These are phyloP conservation scores for Yamadazyma buinensis DNA, from an alignment of 1,139 yeast genomes.

Conservation along the genomic window DNA sequence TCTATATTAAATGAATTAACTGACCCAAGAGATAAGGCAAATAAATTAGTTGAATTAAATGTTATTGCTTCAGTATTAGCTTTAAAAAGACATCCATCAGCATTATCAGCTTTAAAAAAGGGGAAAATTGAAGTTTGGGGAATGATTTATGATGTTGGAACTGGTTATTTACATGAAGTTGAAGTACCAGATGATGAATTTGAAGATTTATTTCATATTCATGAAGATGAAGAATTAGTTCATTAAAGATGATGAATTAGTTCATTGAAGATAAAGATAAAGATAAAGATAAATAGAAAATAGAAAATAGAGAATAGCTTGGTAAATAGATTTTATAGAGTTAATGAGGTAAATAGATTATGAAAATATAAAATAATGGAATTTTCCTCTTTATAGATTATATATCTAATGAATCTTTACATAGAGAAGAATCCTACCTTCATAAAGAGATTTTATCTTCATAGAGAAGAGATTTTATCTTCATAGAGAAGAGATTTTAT, in stretches of 20 bases:
- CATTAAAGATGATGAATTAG: constrained; percentile 9
- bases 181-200: constrained; percentile 53
- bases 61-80: constrained; percentile 59
- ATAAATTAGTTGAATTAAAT: constrained; percentile 73
- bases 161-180: constrained; percentile 62
- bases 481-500: no score
- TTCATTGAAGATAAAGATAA: no score
- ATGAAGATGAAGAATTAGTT: constrained; percentile 31
- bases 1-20: constrained; percentile 35
- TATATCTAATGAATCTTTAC: no score
- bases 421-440: no score
- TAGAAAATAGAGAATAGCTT: neutral
- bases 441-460: no score
- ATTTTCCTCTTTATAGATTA: neutral
- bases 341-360: no score
- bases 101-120: constrained; percentile 62
- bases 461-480: no score
- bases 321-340: neutral
- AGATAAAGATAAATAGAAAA: no score
- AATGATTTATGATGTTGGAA: constrained; percentile 77
- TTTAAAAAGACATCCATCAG: constrained; percentile 69
- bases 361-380: no score
- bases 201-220: constrained; percentile 48
- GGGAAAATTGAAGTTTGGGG: constrained; percentile 90
- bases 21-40: constrained; percentile 58